A percentile compares a stretch with the other conserved stretches of the same genome.
Evolutionary conservation across 441 rosid species (phyloP).

Genomic region (Aquilaria agallochum): DNA sequence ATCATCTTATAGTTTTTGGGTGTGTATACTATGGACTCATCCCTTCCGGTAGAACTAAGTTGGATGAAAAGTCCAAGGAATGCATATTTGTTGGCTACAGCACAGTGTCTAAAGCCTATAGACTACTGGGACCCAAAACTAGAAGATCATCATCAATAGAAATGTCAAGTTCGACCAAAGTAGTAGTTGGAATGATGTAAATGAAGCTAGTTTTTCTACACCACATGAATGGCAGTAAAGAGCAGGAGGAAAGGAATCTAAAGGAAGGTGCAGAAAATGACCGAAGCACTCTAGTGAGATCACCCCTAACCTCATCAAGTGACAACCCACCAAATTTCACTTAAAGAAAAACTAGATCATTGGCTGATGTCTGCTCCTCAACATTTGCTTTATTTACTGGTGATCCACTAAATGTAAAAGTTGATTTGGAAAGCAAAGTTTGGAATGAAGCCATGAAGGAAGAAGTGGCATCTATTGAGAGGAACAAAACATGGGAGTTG

Average conservation of each 20-base stretch:
- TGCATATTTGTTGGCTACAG: slow-evolving; percentile 2
- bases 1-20: too few species aligned
- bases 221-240: not conserved
- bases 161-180: slow-evolving; percentile 12
- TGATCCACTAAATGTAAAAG: not conserved
- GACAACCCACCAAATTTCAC: too few species aligned
- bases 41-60: not conserved
- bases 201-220: too few species aligned
- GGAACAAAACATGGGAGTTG: slow-evolving; percentile 11
- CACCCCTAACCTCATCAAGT: too few species aligned
- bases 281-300: too few species aligned
- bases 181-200: too few species aligned
- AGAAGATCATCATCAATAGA: not conserved
- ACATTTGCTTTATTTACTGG: too few species aligned
- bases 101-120: slow-evolving; percentile 4
- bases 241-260: too few species aligned
- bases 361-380: too few species aligned
- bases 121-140: not conserved
- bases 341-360: too few species aligned
- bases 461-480: slow-evolving; percentile 9
- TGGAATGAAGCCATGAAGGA: slow-evolving; percentile 10
- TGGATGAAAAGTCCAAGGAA: not conserved
- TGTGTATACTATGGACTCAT: not conserved
- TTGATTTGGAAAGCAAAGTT: not conserved
- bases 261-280: too few species aligned